Evolutionary conservation across 768 basidiomycete species (phyloP), one percentile per base, ranked within the genome.

Genomic region (Gelatoporia subvermispora): DNA sequence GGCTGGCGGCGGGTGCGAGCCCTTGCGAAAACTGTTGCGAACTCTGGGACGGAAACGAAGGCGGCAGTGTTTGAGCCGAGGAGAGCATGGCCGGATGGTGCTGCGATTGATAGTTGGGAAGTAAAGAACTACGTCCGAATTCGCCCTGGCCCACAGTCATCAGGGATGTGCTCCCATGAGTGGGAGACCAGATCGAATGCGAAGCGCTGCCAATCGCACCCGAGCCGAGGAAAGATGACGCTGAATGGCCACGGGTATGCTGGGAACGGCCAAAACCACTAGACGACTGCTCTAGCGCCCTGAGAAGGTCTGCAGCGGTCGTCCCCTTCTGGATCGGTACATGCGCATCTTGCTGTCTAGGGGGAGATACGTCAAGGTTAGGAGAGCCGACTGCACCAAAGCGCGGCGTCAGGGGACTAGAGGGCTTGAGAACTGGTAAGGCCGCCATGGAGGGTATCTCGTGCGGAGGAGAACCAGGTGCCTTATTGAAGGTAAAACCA

Each of bases 221-320:
- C 7, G 76, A 72, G 18, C 79, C 75, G 54, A 85, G 82, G 22
- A 81, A 67, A 18, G 77, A 70, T 40, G 70, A 66, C 3, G 72
- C 65, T 42, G 66, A 58, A 10, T 50, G 61, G 51, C 46, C 51
- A 18, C 56, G 61, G 24, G 24, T 51, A 52, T 55, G 58, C 16
- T 50, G 35, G 41, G 55, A 44, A 47, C 51, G 38, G 40, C 48
- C 45, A 44, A 49, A 8, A 16, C 56, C 52, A 8, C 59, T 60
- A 11, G 53, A 49, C 16, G 61, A 37, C 4, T 67, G 64, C 31
- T 66, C 66, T 63, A 81, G 69, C 2, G 82, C 72, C 54, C 75
- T 75, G 46, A 88, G 58, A 2, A 88, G 70, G 58, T 88, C 86
- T 58, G 81, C 73, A 0, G 86, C 86, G 11, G 85, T 88, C 0